Evolutionary conservation across 495 filamentous ascomycete genomes (phyloP).

Genomic region (Coniosporium apollinis): DNA sequence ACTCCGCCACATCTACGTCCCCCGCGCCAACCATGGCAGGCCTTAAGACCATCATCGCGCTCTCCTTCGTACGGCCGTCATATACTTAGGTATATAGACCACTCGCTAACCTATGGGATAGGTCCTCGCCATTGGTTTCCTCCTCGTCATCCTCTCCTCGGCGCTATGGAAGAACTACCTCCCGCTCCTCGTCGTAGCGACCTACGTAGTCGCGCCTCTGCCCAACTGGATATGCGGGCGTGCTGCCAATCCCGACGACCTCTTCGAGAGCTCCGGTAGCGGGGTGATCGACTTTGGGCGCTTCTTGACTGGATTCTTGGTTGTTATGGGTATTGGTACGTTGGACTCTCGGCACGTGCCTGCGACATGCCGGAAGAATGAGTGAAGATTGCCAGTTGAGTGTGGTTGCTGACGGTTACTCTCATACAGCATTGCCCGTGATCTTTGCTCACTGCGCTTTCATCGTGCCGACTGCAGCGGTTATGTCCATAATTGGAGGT

Average conservation of each 20-base stretch:
- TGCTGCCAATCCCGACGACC: constrained; percentile 89
- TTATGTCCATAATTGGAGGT: constrained; percentile 87
- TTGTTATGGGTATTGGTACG: constrained; percentile 96
- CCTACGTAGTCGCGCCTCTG: constrained; percentile 82
- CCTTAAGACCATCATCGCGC: constrained; percentile 94
- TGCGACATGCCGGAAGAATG: no score
- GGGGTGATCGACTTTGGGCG: constrained; percentile 79
- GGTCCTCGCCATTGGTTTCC: constrained; percentile 96
- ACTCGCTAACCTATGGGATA: constrained; percentile 16
- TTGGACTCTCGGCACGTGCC: no score
- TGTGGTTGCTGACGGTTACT: no score
- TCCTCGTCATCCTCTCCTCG: constrained; percentile 95
- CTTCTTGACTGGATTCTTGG: constrained; percentile 89
- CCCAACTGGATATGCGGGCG: constrained; percentile 89
- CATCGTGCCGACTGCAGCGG: constrained; percentile 72
- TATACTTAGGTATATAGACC: background rate
- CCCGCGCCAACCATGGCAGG: constrained; percentile 58
- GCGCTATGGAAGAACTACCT: constrained; percentile 89
- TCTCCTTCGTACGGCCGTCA: constrained; percentile 64
- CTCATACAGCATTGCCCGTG: constrained; percentile 71
- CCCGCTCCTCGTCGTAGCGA: constrained; percentile 83
- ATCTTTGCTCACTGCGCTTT: constrained; percentile 70
- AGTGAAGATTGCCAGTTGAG: no score
- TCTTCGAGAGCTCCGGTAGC: constrained; percentile 69
- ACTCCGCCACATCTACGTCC: no score